Evolutionary conservation across 495 filamentous ascomycete genomes (phyloP).

Genomic region (Trichoderma asperelloides): DNA sequence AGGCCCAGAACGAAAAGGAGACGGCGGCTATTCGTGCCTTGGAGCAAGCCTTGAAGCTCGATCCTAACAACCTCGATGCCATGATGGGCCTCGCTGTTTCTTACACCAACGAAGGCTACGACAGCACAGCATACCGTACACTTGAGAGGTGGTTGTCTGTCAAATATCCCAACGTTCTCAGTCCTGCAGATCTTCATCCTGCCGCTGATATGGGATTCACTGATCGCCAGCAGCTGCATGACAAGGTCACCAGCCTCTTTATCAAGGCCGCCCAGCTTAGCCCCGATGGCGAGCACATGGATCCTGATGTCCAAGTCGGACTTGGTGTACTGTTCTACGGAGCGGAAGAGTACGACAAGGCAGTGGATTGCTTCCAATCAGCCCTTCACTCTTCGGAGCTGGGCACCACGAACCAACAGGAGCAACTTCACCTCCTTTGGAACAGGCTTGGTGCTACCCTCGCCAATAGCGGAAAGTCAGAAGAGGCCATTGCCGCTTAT

Average conservation of each 20-base stretch:
- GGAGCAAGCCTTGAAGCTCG: constrained; percentile 81
- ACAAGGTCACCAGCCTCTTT: constrained; percentile 82
- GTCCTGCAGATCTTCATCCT: constrained; percentile 55
- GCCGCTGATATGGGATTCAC: constrained; percentile 79
- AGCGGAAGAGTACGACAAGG: constrained; percentile 94
- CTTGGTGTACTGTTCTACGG: constrained; percentile 97
- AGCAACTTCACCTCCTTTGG: constrained; percentile 89
- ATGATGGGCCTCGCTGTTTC: constrained; percentile 93
- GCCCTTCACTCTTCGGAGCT: constrained; percentile 76
- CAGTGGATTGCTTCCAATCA: constrained; percentile 93
- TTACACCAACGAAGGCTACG: constrained; percentile 99
- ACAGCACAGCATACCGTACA: constrained; percentile 90
- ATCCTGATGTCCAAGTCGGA: constrained; percentile 96
- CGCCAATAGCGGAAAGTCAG: constrained; percentile 83
- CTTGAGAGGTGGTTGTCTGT: constrained; percentile 91
- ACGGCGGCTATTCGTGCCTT: constrained; percentile 94
- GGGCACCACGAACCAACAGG: constrained; percentile 62
- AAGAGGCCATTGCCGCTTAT: constrained; percentile 95
- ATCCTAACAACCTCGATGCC: constrained; percentile 76
- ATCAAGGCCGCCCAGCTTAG: constrained; percentile 86
- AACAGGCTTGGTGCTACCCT: constrained; percentile 95
- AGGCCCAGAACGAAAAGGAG: constrained; percentile 98
- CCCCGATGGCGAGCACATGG: constrained; percentile 79
- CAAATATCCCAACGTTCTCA: constrained; percentile 79
- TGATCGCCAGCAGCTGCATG: constrained; percentile 81